Evolutionary conservation across 441 rosid species (phyloP), one percentile per base, ranked within the genome.

Genomic region (Manihot esculenta): DNA sequence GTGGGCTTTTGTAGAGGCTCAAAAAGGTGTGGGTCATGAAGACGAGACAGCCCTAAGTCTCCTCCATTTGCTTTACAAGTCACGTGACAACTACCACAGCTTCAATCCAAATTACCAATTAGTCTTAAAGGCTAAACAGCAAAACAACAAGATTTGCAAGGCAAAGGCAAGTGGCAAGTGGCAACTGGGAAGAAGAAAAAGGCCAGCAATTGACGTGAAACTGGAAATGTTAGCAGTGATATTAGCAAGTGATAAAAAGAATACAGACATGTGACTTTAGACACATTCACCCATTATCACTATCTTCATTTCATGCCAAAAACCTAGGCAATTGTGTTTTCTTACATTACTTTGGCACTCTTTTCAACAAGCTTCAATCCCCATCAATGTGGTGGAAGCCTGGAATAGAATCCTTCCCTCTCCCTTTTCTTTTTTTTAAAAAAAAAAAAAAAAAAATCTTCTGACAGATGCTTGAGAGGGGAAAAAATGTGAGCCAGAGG

Each of bases 271-370:
- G 68, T 69, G 71, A 64, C 18, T 45, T n/a, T 35, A 38, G 38
- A 7, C n/a, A 50, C 8, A 50, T 50, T 6, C 17, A 13, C 55
- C 24, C 11, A 44, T 23, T 9, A 33, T 4, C 50, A 44, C 14
- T 3, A 33, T 33, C 3, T 33, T 33, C 38, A 33, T 33, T 61
- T 38, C 30, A 54, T 38, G 41, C 62, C 20, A 1, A n/a, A 79
- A 76, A 68, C 71, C 83, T 76, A 84, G 83, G 74, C 77, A 69
- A 2, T 9, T 58, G 54, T 67, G 27, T 24, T 18, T 18, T 8
- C 27, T 17, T 6, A 49, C 58, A n/a, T 27, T 68, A 2, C 61
- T 51, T 26, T 58, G 81, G 79, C 86, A 79, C 88, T 21, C 83
- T 70, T 76, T 59, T 74, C 81, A 21, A 83, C 73, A 72, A 56